These are phyloP conservation scores for Angophora floribunda DNA, from an alignment of 345 rosid species.

Conservation along the genomic window DNA sequence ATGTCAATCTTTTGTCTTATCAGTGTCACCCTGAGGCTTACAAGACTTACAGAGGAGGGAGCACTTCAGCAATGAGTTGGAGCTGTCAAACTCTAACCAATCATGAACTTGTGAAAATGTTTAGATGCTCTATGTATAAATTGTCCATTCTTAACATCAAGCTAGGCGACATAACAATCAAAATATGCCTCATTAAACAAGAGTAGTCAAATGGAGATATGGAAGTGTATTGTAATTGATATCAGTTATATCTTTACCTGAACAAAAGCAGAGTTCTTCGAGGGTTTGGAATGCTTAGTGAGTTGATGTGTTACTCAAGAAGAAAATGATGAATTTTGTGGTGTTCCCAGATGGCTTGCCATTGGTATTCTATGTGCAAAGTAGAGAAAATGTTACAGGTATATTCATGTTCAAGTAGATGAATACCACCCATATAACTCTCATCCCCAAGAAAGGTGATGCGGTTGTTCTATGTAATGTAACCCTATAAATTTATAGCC, in stretches of 20 bases:
- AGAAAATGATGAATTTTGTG: background rate
- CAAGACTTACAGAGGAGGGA: too few relatives aligned
- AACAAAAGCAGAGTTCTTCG: background rate
- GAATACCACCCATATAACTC: background rate
- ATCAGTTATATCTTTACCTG: background rate
- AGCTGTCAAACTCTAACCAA: too few relatives aligned
- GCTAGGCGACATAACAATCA: background rate
- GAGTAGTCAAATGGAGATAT: background rate
- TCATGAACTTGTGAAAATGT: background rate
- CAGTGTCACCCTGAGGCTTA: too few relatives aligned
- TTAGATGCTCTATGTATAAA: background rate
- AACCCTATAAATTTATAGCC: background rate
- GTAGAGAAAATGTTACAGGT: background rate
- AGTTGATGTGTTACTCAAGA: background rate
- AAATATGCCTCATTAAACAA: background rate
- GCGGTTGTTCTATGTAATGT: background rate
- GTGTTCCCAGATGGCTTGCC: background rate
- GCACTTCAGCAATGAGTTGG: background rate
- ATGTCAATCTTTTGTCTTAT: too few relatives aligned
- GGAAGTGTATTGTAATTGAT: accelerated
- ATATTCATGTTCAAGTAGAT: background rate
- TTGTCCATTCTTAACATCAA: background rate
- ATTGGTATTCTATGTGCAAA: background rate
- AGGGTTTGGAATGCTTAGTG: background rate
- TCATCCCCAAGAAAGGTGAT: background rate